A percentile compares a stretch with the other conserved stretches of the same genome.
Evolutionary conservation across 1,139 yeast species (phyloP).

Genomic region (Zygotorulaspora mrakii): DNA sequence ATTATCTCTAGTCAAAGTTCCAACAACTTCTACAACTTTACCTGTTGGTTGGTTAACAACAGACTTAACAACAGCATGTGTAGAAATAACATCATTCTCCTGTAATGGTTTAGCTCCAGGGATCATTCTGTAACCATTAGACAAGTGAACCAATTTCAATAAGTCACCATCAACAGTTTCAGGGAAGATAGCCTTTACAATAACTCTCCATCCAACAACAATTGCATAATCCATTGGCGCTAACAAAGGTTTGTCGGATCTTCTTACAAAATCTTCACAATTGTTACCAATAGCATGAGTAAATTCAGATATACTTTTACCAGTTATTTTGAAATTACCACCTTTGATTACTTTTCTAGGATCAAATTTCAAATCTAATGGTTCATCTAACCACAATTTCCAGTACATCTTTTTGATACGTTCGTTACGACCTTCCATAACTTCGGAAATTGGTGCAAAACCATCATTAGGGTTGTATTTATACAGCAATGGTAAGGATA

Average conservation of each 20-base stretch:
- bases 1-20: conserved; percentile 74
- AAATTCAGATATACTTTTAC: conserved; percentile 80
- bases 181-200: conserved; percentile 96
- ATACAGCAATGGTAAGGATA: conserved; percentile 73
- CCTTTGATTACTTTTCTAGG: conserved; percentile 63
- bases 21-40: conserved; percentile 92
- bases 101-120: conserved; percentile 89
- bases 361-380: conserved; percentile 59
- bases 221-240: conserved; percentile 99
- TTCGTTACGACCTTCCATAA: conserved; percentile 84
- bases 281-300: conserved; percentile 97
- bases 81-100: conserved; percentile 80
- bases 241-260: conserved; percentile 76
- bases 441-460: conserved; percentile 89
- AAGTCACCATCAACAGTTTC: conserved; percentile 93
- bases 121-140: conserved; percentile 90
- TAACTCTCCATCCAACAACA: conserved; percentile 97
- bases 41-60: conserved; percentile 91
- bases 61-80: conserved; percentile 81
- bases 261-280: conserved; percentile 89
- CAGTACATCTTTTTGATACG: conserved; percentile 96
- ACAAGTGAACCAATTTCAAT: conserved; percentile 86
- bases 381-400: conserved; percentile 91
- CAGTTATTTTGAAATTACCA: conserved; percentile 68
- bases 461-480: conserved; percentile 81